Conservation (phyloP, 108 stramenopile species). For the Fragilaria crotonensis region DNA sequence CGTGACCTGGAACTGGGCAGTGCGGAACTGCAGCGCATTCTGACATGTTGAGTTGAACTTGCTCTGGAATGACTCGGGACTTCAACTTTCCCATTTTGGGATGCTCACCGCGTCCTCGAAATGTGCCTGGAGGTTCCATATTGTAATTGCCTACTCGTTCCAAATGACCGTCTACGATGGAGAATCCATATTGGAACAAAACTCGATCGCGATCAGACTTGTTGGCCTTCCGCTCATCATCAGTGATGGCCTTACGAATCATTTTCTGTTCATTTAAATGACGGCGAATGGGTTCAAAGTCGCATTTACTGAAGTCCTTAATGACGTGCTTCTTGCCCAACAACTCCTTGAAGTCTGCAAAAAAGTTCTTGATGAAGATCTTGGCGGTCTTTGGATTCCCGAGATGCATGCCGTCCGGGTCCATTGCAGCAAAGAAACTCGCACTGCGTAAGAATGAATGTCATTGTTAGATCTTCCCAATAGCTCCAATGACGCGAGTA, state of each 20-base stretch:
- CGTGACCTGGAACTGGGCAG: constrained; percentile 92
- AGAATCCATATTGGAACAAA: constrained; percentile 72
- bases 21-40: constrained; percentile 83
- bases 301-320: constrained; percentile 88
- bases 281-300: constrained; percentile 85
- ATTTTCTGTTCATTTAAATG: constrained; percentile 87
- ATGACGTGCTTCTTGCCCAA: constrained; percentile 79
- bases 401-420: constrained; percentile 92
- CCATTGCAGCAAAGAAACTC: constrained; percentile 96
- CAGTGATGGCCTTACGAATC: constrained; percentile 89
- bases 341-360: constrained; percentile 76
- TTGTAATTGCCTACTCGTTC: constrained; percentile 92
- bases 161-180: constrained; percentile 95
- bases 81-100: constrained; percentile 99
- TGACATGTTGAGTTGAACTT: constrained; percentile 80
- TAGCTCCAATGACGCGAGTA: too few relatives aligned
- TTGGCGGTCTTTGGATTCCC: constrained; percentile 85
- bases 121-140: constrained; percentile 97
- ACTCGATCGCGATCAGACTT: constrained; percentile 83
- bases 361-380: constrained; percentile 97
- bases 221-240: constrained; percentile 85
- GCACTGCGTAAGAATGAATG: constrained; percentile 65
- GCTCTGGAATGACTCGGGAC: constrained; percentile 82
- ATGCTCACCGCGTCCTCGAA: constrained; percentile 98
- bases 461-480: too few relatives aligned